Base-by-base conservation (phyloP, 345 rosid species). In the Boechera divaricarpa region DNA sequence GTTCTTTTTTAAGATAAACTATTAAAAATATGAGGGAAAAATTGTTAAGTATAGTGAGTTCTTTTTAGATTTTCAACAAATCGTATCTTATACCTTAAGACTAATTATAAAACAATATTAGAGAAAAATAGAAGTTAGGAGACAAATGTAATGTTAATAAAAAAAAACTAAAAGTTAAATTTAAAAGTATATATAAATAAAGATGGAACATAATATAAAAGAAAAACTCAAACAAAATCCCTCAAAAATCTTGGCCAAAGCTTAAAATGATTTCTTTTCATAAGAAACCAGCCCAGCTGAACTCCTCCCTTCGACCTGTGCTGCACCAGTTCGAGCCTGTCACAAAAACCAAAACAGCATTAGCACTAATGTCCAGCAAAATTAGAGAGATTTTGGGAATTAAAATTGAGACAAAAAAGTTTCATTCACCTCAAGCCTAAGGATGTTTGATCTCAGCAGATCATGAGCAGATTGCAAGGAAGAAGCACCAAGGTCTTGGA, bases 401-500 rank as follows among this genome's bases (percentile, higher is more conserved):
- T 54, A 38, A 13, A 26, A 38, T 26, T 26, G 49, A 60, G 26
- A 48, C 35, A n/a, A 48, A 59, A 48, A 6, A 64, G 41, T 51
- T 57, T 59, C 49, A 54, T 10, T 58, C 54, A 87, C 98, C 98
- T 95, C 99, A 9, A 95, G 93, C 83, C 94, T 87, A 21, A 92
- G 70, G 52, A 87, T 77, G 53, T 83, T 82, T n/a, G 97, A 86
- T 72, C 89, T 85, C 77, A 92, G 84, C 69, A 92, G 81, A 48
- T 88, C 88, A 56, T 91, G 97, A 75, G 93, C 94, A 56, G 90
- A 89, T 65, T 72, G 77, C 80, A 92, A 62, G 53, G 98, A 92
- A 32, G 87, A 82, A 63, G 97, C 96, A 41, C 99, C 98, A 48
- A 92, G 90, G 80, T 95, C 99, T 84, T 95, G 99, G 71, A 95